Conservation (phyloP, 495 filamentous ascomycete species). For the Neurospora sp. region DNA sequence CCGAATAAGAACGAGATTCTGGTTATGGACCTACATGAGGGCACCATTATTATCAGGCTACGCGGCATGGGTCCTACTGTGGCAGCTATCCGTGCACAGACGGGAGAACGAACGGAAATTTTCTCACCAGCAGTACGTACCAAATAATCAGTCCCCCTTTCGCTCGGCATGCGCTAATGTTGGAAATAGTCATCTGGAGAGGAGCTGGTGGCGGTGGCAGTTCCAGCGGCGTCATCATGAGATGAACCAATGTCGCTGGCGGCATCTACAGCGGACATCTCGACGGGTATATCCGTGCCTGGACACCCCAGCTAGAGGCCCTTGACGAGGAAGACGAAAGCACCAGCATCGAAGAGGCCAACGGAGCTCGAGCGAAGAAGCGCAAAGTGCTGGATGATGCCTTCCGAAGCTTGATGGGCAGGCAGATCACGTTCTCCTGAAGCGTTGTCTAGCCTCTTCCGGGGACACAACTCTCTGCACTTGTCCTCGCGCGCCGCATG, state of each 20-base stretch:
- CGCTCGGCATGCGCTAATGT: neutral
- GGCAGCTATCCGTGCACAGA: conserved; percentile 28
- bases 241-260: conserved; percentile 33
- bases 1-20: conserved; percentile 70
- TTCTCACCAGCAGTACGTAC: conserved; percentile 44
- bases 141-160: neutral
- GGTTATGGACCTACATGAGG: conserved; percentile 64
- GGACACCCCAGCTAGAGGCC: conserved; percentile 43
- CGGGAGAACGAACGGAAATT: conserved; percentile 34
- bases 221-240: conserved; percentile 32
- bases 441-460: neutral
- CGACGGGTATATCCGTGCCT: conserved; percentile 50
- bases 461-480: neutral
- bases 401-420: conserved; percentile 41
- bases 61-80: conserved; percentile 46
- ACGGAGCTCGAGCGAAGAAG: conserved; percentile 36
- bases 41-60: conserved; percentile 59
- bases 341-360: conserved; percentile 20
- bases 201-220: conserved; percentile 36
- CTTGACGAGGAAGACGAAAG: conserved; percentile 35
- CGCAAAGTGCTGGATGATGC: conserved; percentile 53
- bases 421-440: conserved; percentile 42
- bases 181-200: conserved; percentile 52
- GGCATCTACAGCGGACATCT: conserved; percentile 47
- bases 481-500: neutral